Evolutionary conservation across 495 filamentous ascomycete species (phyloP), one percentile per base, ranked within the genome.

Genomic region (Antarctomyces pellizariae): DNA sequence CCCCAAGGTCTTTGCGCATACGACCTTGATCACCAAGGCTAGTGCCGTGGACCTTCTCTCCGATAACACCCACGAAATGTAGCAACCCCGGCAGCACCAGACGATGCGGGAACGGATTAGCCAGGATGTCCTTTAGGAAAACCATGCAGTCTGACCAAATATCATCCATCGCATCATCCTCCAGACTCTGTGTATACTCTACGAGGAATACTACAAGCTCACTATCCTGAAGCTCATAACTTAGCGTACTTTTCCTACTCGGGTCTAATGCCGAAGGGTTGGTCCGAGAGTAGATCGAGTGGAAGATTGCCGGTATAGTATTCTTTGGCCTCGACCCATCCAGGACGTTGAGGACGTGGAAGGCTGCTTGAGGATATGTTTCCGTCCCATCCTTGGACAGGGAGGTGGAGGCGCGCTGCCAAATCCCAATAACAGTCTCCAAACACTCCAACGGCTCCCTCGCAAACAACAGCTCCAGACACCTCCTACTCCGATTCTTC

Each of bases 131-230:
- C 28, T 67, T 71, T 22, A 95, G 45, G 47, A 99, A 99, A 0
- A 71, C 65, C 39, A 79, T 79, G 45, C 84, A 95, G 40, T 99
- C 89, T 19, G 64, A 55, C 86, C 86, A 99, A 16, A 99, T 92
- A 48, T 99, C 86, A 41, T 99, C 89, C 58, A 95, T 84, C n/a
- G 86, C 74, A 54, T 99, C 86, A 37, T 99, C 86, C 39, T 99
- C 86, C 8, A 92, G 53, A 2, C 80, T 84, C 13, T 66, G 62
- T 1, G 80, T 71, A 43, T 95, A 99, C 25, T 79, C 74, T 3
- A 86, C 71, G 29, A 95, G 48, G 43, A 95, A 99, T 11, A 70
- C 64, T 5, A 82, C 77, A 9, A 95, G 52, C 37, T 90, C 80
- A 2, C 64, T 59, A 32, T 91, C 84, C 13, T 67, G 64, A 4